Evolutionary conservation across 495 filamentous ascomycete species (phyloP).

Genomic region (Annulohypoxylon nitens): DNA sequence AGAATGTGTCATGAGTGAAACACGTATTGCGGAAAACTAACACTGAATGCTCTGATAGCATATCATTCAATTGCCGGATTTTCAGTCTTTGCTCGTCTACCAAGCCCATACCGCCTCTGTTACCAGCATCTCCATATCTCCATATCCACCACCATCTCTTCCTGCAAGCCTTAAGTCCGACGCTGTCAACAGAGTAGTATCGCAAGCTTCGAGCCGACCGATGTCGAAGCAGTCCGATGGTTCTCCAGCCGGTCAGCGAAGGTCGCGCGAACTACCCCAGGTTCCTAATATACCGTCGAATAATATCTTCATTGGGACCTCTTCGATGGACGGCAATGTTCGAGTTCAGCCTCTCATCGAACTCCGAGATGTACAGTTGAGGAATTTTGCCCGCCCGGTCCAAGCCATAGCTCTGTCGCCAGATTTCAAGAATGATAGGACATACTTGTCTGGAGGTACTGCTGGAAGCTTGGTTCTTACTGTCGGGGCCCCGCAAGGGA

Average conservation of each 20-base stretch:
- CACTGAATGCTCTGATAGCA: conserved; percentile 67
- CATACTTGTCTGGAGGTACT: conserved; percentile 89
- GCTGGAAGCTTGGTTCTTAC: conserved; percentile 94
- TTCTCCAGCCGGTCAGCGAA: conserved; percentile 64
- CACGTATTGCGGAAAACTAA: not conserved
- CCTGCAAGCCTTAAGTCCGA: conserved; percentile 71
- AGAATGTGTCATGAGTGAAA: conserved; percentile 54
- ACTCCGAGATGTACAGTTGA: conserved; percentile 80
- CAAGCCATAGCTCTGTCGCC: conserved; percentile 92
- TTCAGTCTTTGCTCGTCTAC: conserved; percentile 84
- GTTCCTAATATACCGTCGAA: conserved; percentile 82
- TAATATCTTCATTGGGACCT: conserved; percentile 89
- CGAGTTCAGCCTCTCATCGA: conserved; percentile 85
- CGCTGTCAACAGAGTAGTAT: conserved; percentile 58
- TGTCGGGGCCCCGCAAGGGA: conserved; percentile 79
- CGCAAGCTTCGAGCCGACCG: conserved; percentile 59
- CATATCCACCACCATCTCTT: conserved; percentile 77
- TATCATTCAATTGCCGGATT: conserved; percentile 82
- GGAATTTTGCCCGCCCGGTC: conserved; percentile 93
- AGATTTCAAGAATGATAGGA: conserved; percentile 88
- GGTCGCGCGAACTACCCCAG: conserved; percentile 59
- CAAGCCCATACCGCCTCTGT: conserved; percentile 92
- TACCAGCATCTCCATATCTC: conserved; percentile 90
- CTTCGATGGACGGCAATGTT: conserved; percentile 95
- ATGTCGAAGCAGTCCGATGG: conserved; percentile 64